Conservation (phyloP, 495 filamentous ascomycete genomes). For the Parathielavia hyrcaniae region DNA sequence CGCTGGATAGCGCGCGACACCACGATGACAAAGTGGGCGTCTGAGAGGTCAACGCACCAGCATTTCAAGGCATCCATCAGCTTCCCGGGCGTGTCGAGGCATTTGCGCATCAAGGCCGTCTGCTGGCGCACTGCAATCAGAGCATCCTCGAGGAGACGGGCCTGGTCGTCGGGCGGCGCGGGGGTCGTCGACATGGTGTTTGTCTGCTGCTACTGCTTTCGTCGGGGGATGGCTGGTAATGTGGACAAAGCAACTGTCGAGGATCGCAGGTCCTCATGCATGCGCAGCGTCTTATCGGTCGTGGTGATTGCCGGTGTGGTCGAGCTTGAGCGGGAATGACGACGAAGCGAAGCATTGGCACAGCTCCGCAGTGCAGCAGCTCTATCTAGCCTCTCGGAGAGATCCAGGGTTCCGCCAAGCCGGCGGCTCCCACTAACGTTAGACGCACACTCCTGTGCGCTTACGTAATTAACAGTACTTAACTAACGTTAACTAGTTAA, state of each 20-base stretch:
- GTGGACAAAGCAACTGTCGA: neutral
- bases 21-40: neutral
- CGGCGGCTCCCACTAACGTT: no score
- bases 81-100: conserved; percentile 94
- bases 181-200: conserved; percentile 54
- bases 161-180: conserved; percentile 79
- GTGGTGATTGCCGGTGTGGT: neutral
- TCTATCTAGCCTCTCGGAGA: neutral
- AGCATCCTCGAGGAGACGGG: conserved; percentile 92
- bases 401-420: neutral
- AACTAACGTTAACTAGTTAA: no score
- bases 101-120: conserved; percentile 92
- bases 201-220: neutral
- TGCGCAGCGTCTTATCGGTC: neutral
- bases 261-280: neutral
- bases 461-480: no score
- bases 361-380: conserved; percentile 8
- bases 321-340: conserved; percentile 6
- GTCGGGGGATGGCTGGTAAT: neutral
- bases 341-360: conserved; percentile 6
- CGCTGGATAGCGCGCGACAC: no score
- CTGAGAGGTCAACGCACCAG: conserved; percentile 60
- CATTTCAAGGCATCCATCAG: conserved; percentile 99
- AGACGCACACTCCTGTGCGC: no score
- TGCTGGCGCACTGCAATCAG: conserved; percentile 93